A percentile compares a stretch with the other conserved stretches of the same genome.
phyloP scores from a whole-genome alignment of 345 rosid genomes.

The Alliaria petiolata region DNA sequence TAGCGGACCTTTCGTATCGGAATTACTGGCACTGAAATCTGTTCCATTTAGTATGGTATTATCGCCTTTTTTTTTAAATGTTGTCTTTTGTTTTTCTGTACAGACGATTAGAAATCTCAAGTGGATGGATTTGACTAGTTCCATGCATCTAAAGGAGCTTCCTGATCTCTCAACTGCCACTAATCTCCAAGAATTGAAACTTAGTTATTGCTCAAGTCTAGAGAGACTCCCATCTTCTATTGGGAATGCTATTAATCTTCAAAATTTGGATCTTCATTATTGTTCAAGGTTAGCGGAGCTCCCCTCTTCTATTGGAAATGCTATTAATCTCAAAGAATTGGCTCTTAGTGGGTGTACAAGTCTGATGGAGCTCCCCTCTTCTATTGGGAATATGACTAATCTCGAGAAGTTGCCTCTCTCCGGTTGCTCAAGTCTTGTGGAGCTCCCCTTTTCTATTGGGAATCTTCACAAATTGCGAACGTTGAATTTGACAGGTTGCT shows the following conservation, averaged over 20 bases:
- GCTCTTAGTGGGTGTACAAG: not conserved
- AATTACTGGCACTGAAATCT: too few species aligned
- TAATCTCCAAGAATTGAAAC: not conserved
- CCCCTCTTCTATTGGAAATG: not conserved
- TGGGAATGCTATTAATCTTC: not conserved
- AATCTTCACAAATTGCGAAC: not conserved
- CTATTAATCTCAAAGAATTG: not conserved
- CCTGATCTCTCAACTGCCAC: conserved; percentile 9
- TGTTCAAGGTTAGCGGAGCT: not conserved
- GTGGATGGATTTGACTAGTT: not conserved
- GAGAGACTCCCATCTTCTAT: not conserved
- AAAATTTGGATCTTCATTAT: not conserved
- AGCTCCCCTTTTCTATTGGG: not conserved
- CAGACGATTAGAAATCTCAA: conserved; percentile 19
- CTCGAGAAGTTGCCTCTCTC: not conserved
- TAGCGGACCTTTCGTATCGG: too few species aligned
- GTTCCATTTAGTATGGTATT: too few species aligned
- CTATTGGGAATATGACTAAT: not conserved
- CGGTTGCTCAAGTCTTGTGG: not conserved
- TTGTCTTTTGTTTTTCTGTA: not conserved
- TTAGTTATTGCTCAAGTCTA: conserved; percentile 8
- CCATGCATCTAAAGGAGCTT: not conserved
- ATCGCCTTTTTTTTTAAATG: not conserved
- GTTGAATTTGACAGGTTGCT: not conserved
- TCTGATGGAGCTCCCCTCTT: not conserved